Evolutionary conservation across 1,139 yeast species (phyloP), one percentile per base, ranked within the genome.

Genomic region (Saccharomyces hybrid): DNA sequence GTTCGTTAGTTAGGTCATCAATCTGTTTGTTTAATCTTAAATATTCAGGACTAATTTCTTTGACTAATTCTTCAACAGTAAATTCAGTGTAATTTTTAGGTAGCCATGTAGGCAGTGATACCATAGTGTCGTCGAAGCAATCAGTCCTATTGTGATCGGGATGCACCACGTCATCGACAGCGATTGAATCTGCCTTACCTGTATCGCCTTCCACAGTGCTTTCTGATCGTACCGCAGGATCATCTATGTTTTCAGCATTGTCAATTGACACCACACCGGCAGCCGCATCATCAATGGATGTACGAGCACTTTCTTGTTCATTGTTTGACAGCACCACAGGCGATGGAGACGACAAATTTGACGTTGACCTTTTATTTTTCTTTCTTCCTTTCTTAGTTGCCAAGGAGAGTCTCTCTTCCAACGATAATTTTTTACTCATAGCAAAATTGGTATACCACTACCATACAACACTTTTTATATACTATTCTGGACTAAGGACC

Each of bases 361-460:
- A 49, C 32, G 47, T 47, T 42, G 46, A 52, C 54, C 63, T 66
- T 52, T 64, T 63, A 1, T 62, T 52, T 55, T 68, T 72, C 50
- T 61, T 64, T 51, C 61, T 65, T 31, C 67, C 65, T 54, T 65
- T 70, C 61, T 81, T 81, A 4, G 91, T 90, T 1, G 96, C 96
- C 61, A 84, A 71, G 1, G 95, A 95, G 55, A 89, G 74, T 59
- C 96, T 74, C 64, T 89, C 96, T 64, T 88, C 91, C 62, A 88
- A 73, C 0, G 95, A 79, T 48, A 85, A 72, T 61, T 88, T 75
- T 54, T 63, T 67, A 25, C 51, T 50, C 25, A 48, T 49, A 27
- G 34, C 54, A 44, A 46, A 27, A 8, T 27, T 25, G 23, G 11
- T 20, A 46, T n/a, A 13, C 13, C n/a, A 46, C 16, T 47, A 9